phyloP scores from a whole-genome alignment of 1,139 yeast species.

The Candida tetrigidarum region DNA sequence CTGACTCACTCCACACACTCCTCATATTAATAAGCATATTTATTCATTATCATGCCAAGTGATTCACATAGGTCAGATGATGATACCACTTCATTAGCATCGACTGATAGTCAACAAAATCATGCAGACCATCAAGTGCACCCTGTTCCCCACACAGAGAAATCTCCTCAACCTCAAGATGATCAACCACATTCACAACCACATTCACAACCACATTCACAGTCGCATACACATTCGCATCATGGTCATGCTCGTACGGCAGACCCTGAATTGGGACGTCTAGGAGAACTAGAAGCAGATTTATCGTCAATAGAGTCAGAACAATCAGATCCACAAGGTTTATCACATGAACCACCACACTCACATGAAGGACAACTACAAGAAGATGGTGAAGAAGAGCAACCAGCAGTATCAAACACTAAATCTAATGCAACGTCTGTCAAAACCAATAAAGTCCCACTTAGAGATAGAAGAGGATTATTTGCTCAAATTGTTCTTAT shows the following conservation, averaged over 20 bases:
- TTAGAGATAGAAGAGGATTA: constrained; percentile 55
- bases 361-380: neutral
- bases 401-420: constrained; percentile 2
- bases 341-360: neutral
- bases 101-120: constrained; percentile 11
- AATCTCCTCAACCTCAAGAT: neutral
- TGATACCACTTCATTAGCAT: constrained; percentile 11
- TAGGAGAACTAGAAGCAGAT: constrained; percentile 13
- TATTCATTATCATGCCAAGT: neutral
- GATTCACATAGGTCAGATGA: constrained; percentile 1
- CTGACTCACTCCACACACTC: too few species aligned
- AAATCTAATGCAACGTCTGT: constrained; percentile 14
- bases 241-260: constrained; percentile 7
- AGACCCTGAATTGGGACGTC: constrained; percentile 14
- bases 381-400: too few species aligned
- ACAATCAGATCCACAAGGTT: constrained; percentile 7
- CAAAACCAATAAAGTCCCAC: constrained; percentile 40
- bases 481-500: constrained; percentile 55
- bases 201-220: neutral
- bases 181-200: neutral
- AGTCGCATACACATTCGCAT: neutral
- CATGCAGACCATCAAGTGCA: constrained; percentile 11
- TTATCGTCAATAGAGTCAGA: constrained; percentile 13
- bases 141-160: constrained; percentile 7
- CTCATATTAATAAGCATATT: too few species aligned